Evolutionary conservation across 1,284 basidiomycete species (phyloP), one percentile per base, ranked within the genome.

Genomic region (Marasmius fiardii): DNA sequence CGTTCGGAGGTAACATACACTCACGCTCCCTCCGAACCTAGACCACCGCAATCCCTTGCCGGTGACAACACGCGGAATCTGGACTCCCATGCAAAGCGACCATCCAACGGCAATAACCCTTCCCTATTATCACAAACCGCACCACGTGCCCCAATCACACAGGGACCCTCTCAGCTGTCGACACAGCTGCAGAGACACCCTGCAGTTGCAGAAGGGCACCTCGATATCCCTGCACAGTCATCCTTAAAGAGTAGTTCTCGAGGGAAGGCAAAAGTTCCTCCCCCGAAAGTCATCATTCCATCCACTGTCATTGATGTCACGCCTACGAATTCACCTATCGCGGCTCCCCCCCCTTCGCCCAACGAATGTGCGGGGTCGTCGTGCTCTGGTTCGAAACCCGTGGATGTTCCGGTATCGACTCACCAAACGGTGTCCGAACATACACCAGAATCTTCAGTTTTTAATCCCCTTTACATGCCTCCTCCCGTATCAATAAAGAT

Each of bases 401-500:
- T 55, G 16, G 53, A 52, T 33, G 58, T 58, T 20, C 59, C 62
- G 20, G 43, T 58, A 20, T 55, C 60, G 16, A 33, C 58, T 16
- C 59, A 61, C n/a, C 55, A 62, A 7, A 52, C 59, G n/a, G 57
- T 62, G 6, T 49, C 64, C 18, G 56, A 63, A 16, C 59, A 63
- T 5, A 59, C 52, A 45, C 21, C 54, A 48, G 37, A 60, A 48
- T 56, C 67, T 12, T 60, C 70, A 18, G 53, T 65, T 12, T 63
- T 68, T 50, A 62, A 63, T 49, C 64, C 59, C 24, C 59, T 61
- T n/a, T 52, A 61, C 18, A 21, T 58, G 21, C 63, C 63, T 3
- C 74, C 72, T 21, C 79, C 81, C 1, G 86, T 95, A 64, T 86
- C 82, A n/a, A 82, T 95, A 70, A 95, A 95, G 79, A 94, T 95